Base-by-base conservation (phyloP, 495 filamentous ascomycete species). In the Trichoderma virens region DNA sequence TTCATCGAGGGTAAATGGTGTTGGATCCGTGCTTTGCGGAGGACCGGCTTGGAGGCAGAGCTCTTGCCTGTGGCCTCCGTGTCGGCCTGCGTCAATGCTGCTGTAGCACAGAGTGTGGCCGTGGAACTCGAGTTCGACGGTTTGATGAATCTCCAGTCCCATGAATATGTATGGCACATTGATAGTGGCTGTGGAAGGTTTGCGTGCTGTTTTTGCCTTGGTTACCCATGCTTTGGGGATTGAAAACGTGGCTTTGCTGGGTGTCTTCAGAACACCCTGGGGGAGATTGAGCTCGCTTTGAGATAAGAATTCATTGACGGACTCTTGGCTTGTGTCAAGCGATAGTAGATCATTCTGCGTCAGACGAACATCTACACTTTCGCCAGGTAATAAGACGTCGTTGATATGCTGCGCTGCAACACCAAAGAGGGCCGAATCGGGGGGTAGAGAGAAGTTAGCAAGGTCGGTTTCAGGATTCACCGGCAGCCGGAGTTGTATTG, bases 111-210 rank as follows among this genome's bases (percentile, higher is more conserved):
- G 62, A 5, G 62, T 70, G 71, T 76, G 78, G 28, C 70, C 72
- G 1, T 71, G 61, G 68, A 72, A 78, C 5, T 70, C 67, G 30
- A 78, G 66, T 1, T 71, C 64, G 25, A 80, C 65, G 51, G 69
- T 67, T 28, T 73, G 73, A 8, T 74, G 72, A 8, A 79, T 66
- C 60, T 85, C 81, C 7, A 82, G 63, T 3, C 76, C 76, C 31
- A 72, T 73, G 66, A 82, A 80, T 25, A 74, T 66, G 73, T 85
- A 84, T 39, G 74, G 65, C 11, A 80, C 56, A 14, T 38, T 51
- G 11, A 64, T 20, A 18, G 5, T n/a, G 63, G 51, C 25, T 30
- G 28, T 56, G 8, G 20, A 45, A 25, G 38, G 34, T 14, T 27
- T 43, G 5, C 23, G 38, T 27, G n/a, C 13, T 31, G 61, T 9